Conservation (phyloP, 345 rosid species). For the Cardamine occulta region DNA sequence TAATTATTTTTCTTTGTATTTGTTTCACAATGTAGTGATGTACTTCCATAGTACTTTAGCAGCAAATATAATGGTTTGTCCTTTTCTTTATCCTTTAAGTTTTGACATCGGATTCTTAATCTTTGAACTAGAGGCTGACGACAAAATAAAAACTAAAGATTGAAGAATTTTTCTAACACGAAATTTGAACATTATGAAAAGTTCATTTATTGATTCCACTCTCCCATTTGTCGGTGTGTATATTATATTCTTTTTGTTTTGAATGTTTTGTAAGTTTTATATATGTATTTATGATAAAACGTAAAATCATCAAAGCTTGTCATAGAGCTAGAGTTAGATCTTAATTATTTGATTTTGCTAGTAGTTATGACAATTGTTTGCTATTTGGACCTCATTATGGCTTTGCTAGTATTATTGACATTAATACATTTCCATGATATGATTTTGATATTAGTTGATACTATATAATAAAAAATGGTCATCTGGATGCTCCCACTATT, state of each 20-base stretch:
- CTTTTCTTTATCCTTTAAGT: background rate
- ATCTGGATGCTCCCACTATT: constrained; percentile 20
- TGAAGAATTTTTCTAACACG: constrained; percentile 3
- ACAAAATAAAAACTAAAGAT: background rate
- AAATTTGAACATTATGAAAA: background rate
- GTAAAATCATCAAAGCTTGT: constrained; percentile 25
- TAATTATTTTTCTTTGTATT: background rate
- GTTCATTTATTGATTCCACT: constrained; percentile 1
- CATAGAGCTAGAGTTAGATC: background rate
- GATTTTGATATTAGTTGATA: background rate
- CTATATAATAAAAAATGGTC: background rate
- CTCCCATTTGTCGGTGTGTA: constrained; percentile 29
- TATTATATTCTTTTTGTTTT: background rate
- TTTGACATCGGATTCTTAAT: constrained; percentile 26
- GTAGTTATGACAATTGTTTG: constrained; percentile 18
- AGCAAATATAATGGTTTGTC: constrained; percentile 14
- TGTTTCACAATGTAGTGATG: constrained; percentile 29
- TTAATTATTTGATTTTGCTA: constrained; percentile 36
- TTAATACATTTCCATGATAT: constrained; percentile 5
- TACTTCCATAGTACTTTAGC: constrained; percentile 22
- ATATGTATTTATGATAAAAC: background rate
- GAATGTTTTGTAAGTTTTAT: background rate
- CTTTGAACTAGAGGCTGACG: background rate
- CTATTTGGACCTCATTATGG: constrained; percentile 5
- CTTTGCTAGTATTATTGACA: constrained; percentile 24